A percentile compares a stretch with the other conserved stretches of the same genome.
Evolutionary conservation across 768 basidiomycete genomes (phyloP).

Genomic region (Lyophyllum semitale): DNA sequence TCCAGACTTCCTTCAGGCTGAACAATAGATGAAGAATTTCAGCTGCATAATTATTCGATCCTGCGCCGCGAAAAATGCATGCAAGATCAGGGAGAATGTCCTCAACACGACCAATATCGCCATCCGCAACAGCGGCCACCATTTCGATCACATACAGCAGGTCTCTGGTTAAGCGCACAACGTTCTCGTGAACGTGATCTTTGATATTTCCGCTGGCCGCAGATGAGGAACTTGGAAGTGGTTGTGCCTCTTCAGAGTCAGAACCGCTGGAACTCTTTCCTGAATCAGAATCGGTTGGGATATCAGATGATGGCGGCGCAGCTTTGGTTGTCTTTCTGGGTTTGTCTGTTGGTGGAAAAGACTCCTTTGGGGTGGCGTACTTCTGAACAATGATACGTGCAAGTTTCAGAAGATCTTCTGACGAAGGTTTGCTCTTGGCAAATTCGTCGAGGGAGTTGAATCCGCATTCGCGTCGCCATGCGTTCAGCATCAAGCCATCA

Average conservation of each 20-base stretch:
- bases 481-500: conserved; percentile 31
- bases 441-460: conserved; percentile 11
- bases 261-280: neutral
- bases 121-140: conserved; percentile 21
- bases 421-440: conserved; percentile 26
- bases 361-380: conserved; percentile 19
- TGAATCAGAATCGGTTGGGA: no score
- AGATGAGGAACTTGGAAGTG: no score
- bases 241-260: neutral
- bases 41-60: conserved; percentile 32
- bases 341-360: neutral
- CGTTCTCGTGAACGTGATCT: conserved; percentile 27
- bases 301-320: no score
- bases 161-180: conserved; percentile 25
- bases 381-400: conserved; percentile 22
- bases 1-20: conserved; percentile 34
- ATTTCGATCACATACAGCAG: conserved; percentile 32
- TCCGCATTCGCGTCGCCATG: conserved; percentile 27
- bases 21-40: conserved; percentile 30
- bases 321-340: neutral
- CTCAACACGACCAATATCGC: conserved; percentile 40
- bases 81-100: conserved; percentile 25
- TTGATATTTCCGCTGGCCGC: no score
- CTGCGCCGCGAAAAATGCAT: conserved; percentile 30
- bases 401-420: conserved; percentile 14